phyloP scores from a whole-genome alignment of 2,329 filamentous ascomycete species.

The Cephalotrichum gorgonifer region DNA sequence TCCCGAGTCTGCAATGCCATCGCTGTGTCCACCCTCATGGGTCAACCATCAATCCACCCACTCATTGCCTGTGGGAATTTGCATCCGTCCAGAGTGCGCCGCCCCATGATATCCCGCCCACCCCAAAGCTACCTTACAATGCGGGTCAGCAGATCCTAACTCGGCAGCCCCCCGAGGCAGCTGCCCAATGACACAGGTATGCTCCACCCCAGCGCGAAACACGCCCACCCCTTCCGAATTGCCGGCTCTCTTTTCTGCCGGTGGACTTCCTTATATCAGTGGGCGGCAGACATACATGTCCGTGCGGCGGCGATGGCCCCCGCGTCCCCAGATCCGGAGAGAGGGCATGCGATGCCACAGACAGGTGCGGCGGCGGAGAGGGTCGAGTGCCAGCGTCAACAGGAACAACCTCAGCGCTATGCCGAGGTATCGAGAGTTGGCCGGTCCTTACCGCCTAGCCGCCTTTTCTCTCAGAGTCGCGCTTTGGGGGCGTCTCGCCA shows the following conservation, averaged over 20 bases:
- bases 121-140: neutral
- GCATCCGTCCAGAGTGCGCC: neutral
- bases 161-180: neutral
- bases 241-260: too few relatives aligned
- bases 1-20: neutral
- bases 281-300: neutral
- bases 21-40: neutral
- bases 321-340: neutral
- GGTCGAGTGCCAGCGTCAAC: neutral
- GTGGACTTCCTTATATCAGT: too few relatives aligned
- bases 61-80: neutral
- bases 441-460: conserved; percentile 29
- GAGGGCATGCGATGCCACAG: neutral
- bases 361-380: neutral
- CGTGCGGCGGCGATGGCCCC: too few relatives aligned
- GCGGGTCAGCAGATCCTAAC: neutral
- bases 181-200: too few relatives aligned
- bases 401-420: neutral
- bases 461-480: conserved; percentile 52
- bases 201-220: too few relatives aligned
- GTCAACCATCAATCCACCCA: neutral
- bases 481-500: conserved; percentile 45
- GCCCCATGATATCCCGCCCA: neutral
- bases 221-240: too few relatives aligned
- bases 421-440: neutral